Evolutionary conservation across 1,139 yeast genomes (phyloP), one percentile per base, ranked within the genome.

Genomic region (Arxiozyma slooffiae): DNA sequence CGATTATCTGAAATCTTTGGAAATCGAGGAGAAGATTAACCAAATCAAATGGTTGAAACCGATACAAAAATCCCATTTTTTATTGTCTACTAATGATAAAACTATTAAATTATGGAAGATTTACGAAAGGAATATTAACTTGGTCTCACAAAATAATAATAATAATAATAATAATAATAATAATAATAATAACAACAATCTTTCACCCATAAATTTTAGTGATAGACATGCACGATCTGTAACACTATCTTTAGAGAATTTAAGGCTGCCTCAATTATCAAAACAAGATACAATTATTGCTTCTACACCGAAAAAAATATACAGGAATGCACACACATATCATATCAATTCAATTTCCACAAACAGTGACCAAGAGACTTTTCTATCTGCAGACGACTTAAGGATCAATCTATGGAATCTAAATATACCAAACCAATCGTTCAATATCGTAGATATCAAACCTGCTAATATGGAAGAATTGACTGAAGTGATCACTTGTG

Each of bases 401-500:
- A 80, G 99, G 67, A 85, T 94, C 66, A 94, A 94, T 69, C 74
- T 94, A 59, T 94, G 99, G 99, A 90, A 92, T 68, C 74, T 90
- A 60, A 92, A 89, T 49, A 87, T 89, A 60, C 89, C 96, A 40
- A 97, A 92, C 69, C 97, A 92, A 71, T 82, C 94, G 60, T 94
- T 94, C 71, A 94, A 86, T 68, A 90, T 94, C 60, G 98, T 94
- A 54, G 98, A 94, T 70, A 94, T 94, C 63, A 90, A 94, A 69
- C 99, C 99, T 7, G 87, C 92, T 20, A 89, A 90, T 69, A 94
- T 94, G 98, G 99, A 94, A 72, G 99, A 94, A 70, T 78, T 94
- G 63, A 92, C 98, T 16, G 98, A 94, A 69, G 98, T 94, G 50
- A 92, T 94, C 59, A 94, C 99, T n/a, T 81, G 94, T 62, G 95